These are phyloP conservation scores for Penicillium brasilianum DNA, from an alignment of 2,329 filamentous ascomycete species.

Conservation along the genomic window DNA sequence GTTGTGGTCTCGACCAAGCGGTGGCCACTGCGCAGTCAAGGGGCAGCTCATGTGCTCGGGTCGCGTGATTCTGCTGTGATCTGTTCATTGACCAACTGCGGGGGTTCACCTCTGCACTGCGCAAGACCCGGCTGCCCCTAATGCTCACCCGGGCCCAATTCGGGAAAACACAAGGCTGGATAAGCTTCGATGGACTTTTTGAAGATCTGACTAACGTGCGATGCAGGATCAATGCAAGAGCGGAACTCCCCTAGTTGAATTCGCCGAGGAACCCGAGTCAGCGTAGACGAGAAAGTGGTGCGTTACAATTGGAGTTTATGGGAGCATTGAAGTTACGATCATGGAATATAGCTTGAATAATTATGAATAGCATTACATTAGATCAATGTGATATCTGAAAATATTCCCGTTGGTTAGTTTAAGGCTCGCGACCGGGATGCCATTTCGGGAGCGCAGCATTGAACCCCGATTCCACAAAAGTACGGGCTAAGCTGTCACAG, in stretches of 20 bases:
- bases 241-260: slow-evolving; percentile 74
- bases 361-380: neutral
- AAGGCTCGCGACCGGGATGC: neutral
- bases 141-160: neutral
- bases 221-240: slow-evolving; percentile 76
- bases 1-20: slow-evolving; percentile 2
- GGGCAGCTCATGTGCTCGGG: neutral
- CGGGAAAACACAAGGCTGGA: neutral
- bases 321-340: slow-evolving; percentile 4
- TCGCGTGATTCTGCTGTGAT: slow-evolving; percentile 2
- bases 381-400: neutral
- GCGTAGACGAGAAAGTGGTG: neutral
- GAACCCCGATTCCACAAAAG: too few relatives aligned
- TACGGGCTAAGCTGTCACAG: neutral
- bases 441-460: neutral
- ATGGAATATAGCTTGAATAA: neutral
- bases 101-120: too few relatives aligned
- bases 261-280: slow-evolving; percentile 53
- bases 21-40: neutral
- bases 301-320: neutral
- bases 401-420: neutral
- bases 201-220: slow-evolving; percentile 32
- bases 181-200: neutral
- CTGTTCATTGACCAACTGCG: neutral
- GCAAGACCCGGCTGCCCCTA: too few relatives aligned